Conservation (phyloP, 345 rosid genomes). For the Hibiscus mutabilis region DNA sequence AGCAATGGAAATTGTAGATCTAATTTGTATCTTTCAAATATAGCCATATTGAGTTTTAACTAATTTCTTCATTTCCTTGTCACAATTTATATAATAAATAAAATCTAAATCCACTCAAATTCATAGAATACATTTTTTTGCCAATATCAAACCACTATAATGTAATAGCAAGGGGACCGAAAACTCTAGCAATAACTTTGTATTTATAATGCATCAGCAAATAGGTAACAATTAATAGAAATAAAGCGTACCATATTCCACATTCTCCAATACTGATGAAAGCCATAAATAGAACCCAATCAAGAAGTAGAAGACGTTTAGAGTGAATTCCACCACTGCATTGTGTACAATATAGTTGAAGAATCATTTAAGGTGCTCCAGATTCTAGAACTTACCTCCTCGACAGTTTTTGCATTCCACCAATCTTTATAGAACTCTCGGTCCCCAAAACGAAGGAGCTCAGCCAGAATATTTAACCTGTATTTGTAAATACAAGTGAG, state of each 20-base stretch:
- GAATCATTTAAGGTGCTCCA: neutral
- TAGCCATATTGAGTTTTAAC: neutral
- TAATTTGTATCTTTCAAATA: neutral
- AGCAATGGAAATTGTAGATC: too few relatives aligned
- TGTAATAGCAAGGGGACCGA: neutral
- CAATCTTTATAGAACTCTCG: conserved; percentile 97
- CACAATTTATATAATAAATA: neutral
- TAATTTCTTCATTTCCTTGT: neutral
- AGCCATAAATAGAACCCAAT: conserved; percentile 23
- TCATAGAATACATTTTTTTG: neutral
- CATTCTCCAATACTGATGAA: conserved; percentile 92
- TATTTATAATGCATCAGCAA: neutral
- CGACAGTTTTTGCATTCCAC: conserved; percentile 99
- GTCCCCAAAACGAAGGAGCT: conserved; percentile 92
- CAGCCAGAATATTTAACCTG: conserved; percentile 96
- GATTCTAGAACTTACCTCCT: conserved; percentile 56
- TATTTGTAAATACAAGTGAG: conserved; percentile 7
- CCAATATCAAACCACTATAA: neutral
- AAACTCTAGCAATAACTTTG: neutral
- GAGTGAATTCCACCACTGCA: conserved; percentile 11
- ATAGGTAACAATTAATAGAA: neutral
- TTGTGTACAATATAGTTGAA: conserved; percentile 12
- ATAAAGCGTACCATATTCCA: conserved; percentile 93
- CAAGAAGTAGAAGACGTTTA: conserved; percentile 1
- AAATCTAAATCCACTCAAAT: neutral